These are phyloP conservation scores for Ustilaginoidea virens DNA, from an alignment of 2,329 filamentous ascomycete genomes.

Conservation along the genomic window DNA sequence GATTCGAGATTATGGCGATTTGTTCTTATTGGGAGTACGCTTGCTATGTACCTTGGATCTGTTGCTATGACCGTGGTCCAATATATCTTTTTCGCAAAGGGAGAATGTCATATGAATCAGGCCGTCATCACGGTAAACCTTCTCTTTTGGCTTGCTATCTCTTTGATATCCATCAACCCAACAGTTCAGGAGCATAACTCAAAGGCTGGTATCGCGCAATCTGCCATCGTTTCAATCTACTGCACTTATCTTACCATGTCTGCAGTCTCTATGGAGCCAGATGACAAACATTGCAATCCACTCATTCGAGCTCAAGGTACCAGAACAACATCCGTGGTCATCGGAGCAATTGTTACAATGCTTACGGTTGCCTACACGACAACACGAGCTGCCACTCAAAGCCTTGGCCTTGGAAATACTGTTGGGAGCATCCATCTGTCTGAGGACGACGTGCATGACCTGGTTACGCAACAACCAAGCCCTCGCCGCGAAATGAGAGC, in stretches of 20 bases:
- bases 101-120: conserved; percentile 88
- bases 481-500: conserved; percentile 80
- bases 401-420: conserved; percentile 53
- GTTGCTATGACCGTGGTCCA: conserved; percentile 91
- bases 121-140: conserved; percentile 90
- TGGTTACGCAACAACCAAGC: conserved; percentile 73
- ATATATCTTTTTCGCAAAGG: conserved; percentile 86
- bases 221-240: conserved; percentile 92
- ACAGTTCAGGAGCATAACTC: conserved; percentile 82
- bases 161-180: conserved; percentile 77
- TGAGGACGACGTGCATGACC: conserved; percentile 69
- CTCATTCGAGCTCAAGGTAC: conserved; percentile 74
- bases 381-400: conserved; percentile 86
- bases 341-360: conserved; percentile 92
- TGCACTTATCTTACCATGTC: conserved; percentile 98
- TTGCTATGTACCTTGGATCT: conserved; percentile 85
- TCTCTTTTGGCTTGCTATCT: conserved; percentile 65
- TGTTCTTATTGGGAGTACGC: conserved; percentile 77
- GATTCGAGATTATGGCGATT: conserved; percentile 76
- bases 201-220: conserved; percentile 89
- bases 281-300: conserved; percentile 86
- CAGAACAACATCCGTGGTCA: conserved; percentile 75
- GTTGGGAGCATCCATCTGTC: conserved; percentile 36
- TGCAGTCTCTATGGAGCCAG: conserved; percentile 95
- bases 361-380: conserved; percentile 95